Base-by-base conservation (phyloP, 2,329 filamentous ascomycete genomes). In the Paraconiothyrium brasiliense region DNA sequence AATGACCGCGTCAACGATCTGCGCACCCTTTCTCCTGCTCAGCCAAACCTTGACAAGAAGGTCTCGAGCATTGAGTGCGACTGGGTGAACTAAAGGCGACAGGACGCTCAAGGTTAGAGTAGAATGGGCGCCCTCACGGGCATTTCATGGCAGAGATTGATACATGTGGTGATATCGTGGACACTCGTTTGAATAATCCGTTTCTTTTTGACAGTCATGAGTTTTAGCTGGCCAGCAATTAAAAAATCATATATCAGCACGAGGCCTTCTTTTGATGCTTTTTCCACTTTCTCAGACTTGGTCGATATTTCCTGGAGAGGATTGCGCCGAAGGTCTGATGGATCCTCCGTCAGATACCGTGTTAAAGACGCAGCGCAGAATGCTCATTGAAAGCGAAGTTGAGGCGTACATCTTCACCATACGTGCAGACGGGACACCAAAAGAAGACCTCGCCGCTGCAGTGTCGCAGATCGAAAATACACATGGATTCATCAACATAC, bases 391-490 rank as follows among this genome's bases (percentile, higher is more conserved):
- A 20, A 20, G 20, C 20, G 20, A 20, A 20, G 20, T 20, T 20
- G 20, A 20, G 20, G 20, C 20, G 20, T 20, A 58, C 22, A 61
- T 66, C 16, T 56, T 60, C 30, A 49, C 65, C 22, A 51, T 67
- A 35, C 52, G 57, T 48, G 54, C 60, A 30, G 65, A 67, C 32
- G 63, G 62, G 20, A 67, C 63, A 3, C 62, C 61, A 2, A 62
- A 64, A 37, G 37, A 51, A 10, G 54, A 60, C 44, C 61, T 67
- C 11, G 24, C 39, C 24, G 59, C 52, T 9, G 60, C 64, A 1
- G 52, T 59, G 30, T 11, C 51, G n/a, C 35, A 58, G 16, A 51
- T 60, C 3, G 6, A 44, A 22, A 81, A 81, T 39, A 68, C 76
- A 5, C 77, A 73, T 1, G 79, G 76, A 1, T 66, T 4, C 20